Base-by-base conservation (phyloP, 495 filamentous ascomycete species). In the Xylaria castorea region DNA sequence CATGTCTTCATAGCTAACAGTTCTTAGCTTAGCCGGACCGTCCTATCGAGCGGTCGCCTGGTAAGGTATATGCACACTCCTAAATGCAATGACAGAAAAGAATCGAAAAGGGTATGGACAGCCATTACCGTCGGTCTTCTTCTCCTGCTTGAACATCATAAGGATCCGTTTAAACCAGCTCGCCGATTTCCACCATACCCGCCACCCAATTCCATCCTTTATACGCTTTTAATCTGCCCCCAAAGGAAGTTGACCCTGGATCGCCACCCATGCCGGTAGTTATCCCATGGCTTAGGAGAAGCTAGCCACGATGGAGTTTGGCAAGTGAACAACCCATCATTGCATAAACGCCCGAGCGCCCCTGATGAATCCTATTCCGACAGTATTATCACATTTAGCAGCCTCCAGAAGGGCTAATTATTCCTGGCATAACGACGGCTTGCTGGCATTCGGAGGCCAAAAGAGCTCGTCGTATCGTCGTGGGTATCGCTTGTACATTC, bases 21-120 rank as follows among this genome's bases (percentile, higher is more conserved):
- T 48, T 25, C 61, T 71, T 42, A 44, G 58, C 57, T 16, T 38
- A 16, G 57, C 68, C 22, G 48, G 32, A 71, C 58, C 60, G 58
- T 34, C 22, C 57, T 65, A 46, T 55, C 25, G 38, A 65, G 57
- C 60, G 46, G 22, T 65, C 36, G 61, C 61, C 48, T 71, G 61
- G 22, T 65, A 71, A 51, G 70, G 63, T 72, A 72, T 72, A 72
- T 72, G 64, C 63, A 61, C 63, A 72, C 63, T 72, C 70, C 63
- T 53, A 67, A 72, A 62, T 53, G 55, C 70, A 66, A 57, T 72
- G 62, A 57, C 18, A 25, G 32, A 61, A 62, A 67, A 72, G 63
- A 67, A 72, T 48, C 7, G 60, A 61, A 58, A 68, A 60, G 50
- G 62, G 20, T 50, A 46, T 48, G 34, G 58, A 66, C 62, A 66